These are phyloP conservation scores for Dipteronia dyeriana DNA, from an alignment of 345 rosid species.

Conservation along the genomic window DNA sequence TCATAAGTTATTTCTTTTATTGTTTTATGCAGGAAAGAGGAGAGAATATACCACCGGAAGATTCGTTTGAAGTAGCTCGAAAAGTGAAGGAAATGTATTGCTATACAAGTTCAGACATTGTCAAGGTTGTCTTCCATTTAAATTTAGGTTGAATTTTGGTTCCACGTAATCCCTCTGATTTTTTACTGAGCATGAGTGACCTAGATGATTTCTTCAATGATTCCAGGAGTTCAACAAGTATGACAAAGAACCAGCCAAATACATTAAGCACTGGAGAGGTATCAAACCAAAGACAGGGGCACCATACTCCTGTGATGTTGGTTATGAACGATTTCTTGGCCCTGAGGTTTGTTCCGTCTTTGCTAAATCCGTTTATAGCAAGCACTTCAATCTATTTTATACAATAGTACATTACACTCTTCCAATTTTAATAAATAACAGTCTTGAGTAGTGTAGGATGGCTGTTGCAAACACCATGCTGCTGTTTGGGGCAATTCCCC, in stretches of 20 bases:
- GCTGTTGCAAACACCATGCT: constrained; percentile 8
- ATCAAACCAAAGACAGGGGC: constrained; percentile 97
- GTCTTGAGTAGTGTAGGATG: neutral
- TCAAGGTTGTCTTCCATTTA: constrained; percentile 60
- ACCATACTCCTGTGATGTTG: constrained; percentile 92
- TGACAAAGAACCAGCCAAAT: constrained; percentile 92
- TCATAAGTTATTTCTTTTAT: constrained; percentile 25
- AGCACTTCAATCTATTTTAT: neutral
- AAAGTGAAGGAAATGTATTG: constrained; percentile 93
- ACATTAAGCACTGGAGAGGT: constrained; percentile 89
- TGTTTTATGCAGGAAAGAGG: constrained; percentile 82
- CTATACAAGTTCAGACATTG: constrained; percentile 92
- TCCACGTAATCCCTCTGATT: neutral
- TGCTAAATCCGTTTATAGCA: constrained; percentile 14
- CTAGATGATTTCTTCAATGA: constrained; percentile 16
- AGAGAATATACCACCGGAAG: constrained; percentile 96
- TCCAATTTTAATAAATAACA: neutral
- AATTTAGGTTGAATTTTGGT: constrained; percentile 8
- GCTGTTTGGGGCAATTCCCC: neutral
- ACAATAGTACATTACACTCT: neutral
- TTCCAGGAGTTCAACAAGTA: constrained; percentile 94
- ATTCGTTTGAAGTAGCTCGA: constrained; percentile 91
- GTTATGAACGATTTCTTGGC: constrained; percentile 96
- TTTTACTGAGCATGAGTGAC: constrained; percentile 9
- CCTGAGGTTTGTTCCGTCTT: constrained; percentile 73